Evolutionary conservation across 441 rosid species (phyloP), one percentile per base, ranked within the genome.

Genomic region (Euphorbia celastroides): DNA sequence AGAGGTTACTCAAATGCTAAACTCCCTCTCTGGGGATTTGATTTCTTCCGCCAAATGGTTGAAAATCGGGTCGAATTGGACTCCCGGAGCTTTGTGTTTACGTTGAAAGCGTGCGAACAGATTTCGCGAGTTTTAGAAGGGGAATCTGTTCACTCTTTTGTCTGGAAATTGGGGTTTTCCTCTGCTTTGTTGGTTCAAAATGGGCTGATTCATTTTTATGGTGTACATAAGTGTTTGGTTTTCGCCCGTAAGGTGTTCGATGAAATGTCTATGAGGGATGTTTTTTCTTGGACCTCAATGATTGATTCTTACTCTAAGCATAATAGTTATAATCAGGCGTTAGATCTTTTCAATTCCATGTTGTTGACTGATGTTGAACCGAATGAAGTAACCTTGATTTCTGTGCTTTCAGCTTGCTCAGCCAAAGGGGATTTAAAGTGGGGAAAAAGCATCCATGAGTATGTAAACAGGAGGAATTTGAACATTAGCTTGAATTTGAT

Each of bases 251-350:
- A 67, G 42, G 56, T 67, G 55, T 67, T 67, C 31, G 70, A 67
- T 67, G 70, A 67, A 67, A 57, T 57, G 6, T 17, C 63, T 28
- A 42, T 38, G 28, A 67, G 26, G 41, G 70, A 67, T 57, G 70
- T 67, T 41, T 52, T 67, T 57, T 67, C 70, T 57, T 67, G 70
- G 70, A 67, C 70, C 38, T 67, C 64, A 5, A 67, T 67, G 70
- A 41, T 67, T 67, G 63, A 57, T 57, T 46, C 42, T 19, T 67
- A 67, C 30, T 57, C 70, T 42, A 38, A 27, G 54, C 22, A 7
- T 57, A 44, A 42, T 41, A 57, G n/a, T 42, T 67, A 20, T 30
- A 12, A 28, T 44, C 56, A 67, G 8, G 70, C 70, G 57, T 20
- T 57, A 13, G 17, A 67, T 17, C 22, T 67, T 38, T 67, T 67